Evolutionary conservation across 73 alveolate species (phyloP).

Genomic region (Breviolum minutum): DNA sequence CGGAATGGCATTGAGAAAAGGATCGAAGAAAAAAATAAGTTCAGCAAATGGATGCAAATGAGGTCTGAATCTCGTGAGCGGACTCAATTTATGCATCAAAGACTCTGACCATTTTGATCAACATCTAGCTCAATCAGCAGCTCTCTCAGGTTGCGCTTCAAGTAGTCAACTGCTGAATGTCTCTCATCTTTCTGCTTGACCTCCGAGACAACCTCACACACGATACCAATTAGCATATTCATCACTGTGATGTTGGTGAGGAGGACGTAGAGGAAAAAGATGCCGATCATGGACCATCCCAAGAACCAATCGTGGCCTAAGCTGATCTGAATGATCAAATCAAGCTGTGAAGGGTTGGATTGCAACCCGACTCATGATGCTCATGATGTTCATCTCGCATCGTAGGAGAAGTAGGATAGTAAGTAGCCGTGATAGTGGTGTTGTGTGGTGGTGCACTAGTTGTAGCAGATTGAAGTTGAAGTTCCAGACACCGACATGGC

Average conservation of each 20-base stretch:
- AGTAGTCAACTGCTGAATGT: constrained; percentile 48
- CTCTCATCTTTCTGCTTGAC: constrained; percentile 65
- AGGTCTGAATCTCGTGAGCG: background rate
- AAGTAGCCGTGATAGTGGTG: too few relatives aligned
- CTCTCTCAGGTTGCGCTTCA: constrained; percentile 70
- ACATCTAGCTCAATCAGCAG: constrained; percentile 47
- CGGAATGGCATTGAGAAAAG: background rate
- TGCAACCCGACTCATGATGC: too few relatives aligned
- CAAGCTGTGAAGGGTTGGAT: background rate
- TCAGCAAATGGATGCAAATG: background rate
- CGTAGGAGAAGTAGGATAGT: too few relatives aligned
- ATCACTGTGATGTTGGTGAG: constrained; percentile 81
- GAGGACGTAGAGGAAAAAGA: constrained; percentile 61
- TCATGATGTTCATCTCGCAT: too few relatives aligned
- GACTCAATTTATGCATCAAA: background rate
- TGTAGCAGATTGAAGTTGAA: too few relatives aligned
- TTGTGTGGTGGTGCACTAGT: too few relatives aligned
- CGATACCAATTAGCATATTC: constrained; percentile 36
- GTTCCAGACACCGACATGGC: too few relatives aligned
- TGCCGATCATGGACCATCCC: constrained; percentile 69
- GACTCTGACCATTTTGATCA: constrained; percentile 44
- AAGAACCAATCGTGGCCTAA: constrained; percentile 45
- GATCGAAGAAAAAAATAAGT: background rate
- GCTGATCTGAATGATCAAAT: background rate
- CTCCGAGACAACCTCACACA: constrained; percentile 55